Base-by-base conservation (phyloP, 352 stramenopile genomes). In the Globisporangium abappressorium region DNA sequence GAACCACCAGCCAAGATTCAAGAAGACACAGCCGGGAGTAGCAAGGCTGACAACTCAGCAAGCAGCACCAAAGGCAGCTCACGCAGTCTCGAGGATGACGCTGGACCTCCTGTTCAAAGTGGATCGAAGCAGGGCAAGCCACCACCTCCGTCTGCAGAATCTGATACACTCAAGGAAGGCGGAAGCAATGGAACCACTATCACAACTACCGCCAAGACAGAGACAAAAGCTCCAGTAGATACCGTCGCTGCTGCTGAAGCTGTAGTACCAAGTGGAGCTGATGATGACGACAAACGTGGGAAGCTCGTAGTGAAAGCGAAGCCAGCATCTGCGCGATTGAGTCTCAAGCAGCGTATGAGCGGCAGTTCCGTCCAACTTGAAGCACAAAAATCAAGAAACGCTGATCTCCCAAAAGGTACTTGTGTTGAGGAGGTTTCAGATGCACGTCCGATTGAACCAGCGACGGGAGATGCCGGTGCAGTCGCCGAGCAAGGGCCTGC, bases 261-360 rank as follows among this genome's bases (percentile, higher is more conserved):
- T 15, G 12, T 18, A 46, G 38, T 18, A 46, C 38, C 38, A 46
- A 46, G 38, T 34, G 2, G 5, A 51, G 1, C 33, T 24, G 15
- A 11, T 12, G 20, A 51, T 26, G 9, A 24, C 0, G 51, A 12
- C 51, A 20, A 34, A 20, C 15, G 12, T 46, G 38, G 38, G 38
- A 46, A 20, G 2, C 12, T 12, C 38, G 38, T 46, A 46, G 51
- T 34, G 51, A 62, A 47, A 18, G 34, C 34, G 4, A n/a, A 64
- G 38, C 1, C 36, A 51, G 33, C 8, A 38, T 38, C 33, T 11
- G 57, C 43, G 5, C 41, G 41, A 30, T 28, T 56, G 59, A 57
- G 59, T 43, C 26, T 64, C 5, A 56, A 57, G 59, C 41, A 64
- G 58, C 24, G 41, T 26, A 64, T 64, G 38, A 49, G 41, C 6